Evolutionary conservation across 2,329 filamentous ascomycete species (phyloP).

Genomic region (Coniochaeta hoffmannii): DNA sequence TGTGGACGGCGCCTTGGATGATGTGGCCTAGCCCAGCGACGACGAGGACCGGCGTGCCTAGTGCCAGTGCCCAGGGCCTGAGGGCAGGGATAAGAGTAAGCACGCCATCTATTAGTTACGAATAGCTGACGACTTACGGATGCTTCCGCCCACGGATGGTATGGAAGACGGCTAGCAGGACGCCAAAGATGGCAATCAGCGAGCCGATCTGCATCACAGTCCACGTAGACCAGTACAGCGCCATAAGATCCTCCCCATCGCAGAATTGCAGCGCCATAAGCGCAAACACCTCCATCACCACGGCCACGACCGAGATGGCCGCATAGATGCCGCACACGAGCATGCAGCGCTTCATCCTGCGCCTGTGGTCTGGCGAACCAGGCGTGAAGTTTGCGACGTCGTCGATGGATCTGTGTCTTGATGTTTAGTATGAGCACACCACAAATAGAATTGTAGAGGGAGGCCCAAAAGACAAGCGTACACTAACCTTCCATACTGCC

Average conservation of each 20-base stretch:
- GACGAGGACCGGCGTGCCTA: conserved; percentile 53
- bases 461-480: neutral
- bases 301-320: conserved; percentile 31
- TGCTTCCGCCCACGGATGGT: conserved; percentile 39
- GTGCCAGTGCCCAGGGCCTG: conserved; percentile 46
- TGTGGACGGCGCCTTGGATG: conserved; percentile 30
- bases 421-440: neutral
- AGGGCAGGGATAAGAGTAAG: neutral
- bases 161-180: conserved; percentile 46
- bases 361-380: conserved; percentile 25
- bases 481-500: conserved; percentile 25
- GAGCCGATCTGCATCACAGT: conserved; percentile 52
- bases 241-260: conserved; percentile 52
- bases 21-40: conserved; percentile 47
- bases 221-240: conserved; percentile 55
- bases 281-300: conserved; percentile 47
- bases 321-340: conserved; percentile 36
- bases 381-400: conserved; percentile 8
- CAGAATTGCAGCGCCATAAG: conserved; percentile 51
- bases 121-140: conserved; percentile 32
- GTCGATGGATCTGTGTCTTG: conserved; percentile 24
- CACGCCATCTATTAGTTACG: neutral
- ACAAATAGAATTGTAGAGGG: neutral
- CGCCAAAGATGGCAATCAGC: conserved; percentile 49
- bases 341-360: conserved; percentile 31